phyloP scores from a whole-genome alignment of 257 asterid species.

The Primulina tabacum region DNA sequence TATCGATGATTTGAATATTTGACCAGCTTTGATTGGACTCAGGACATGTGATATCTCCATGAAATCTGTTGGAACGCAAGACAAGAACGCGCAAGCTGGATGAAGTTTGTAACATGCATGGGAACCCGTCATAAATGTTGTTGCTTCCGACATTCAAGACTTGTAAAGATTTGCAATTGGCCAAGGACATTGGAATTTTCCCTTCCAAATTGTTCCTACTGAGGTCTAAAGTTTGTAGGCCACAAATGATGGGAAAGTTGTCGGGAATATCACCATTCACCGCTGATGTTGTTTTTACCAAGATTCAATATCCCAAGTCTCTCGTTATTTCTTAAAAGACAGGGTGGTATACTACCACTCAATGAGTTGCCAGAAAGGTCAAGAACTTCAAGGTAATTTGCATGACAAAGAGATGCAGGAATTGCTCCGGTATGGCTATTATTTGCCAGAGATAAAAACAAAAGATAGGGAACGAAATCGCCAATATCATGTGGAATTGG shows the following conservation, averaged over 20 bases:
- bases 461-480: neutral
- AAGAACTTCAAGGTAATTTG: slow-evolving; percentile 34
- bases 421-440: slow-evolving; percentile 35
- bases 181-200: slow-evolving; percentile 36
- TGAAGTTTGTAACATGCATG: slow-evolving; percentile 25
- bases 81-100: slow-evolving; percentile 17
- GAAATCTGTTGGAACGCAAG: slow-evolving; percentile 13
- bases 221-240: slow-evolving; percentile 40
- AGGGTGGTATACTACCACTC: slow-evolving; percentile 38
- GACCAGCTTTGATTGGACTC: slow-evolving; percentile 41
- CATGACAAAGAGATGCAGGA: slow-evolving; percentile 42
- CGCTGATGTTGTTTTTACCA: slow-evolving; percentile 31
- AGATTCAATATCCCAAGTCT: slow-evolving; percentile 37
- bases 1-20: slow-evolving; percentile 58
- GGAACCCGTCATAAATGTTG: slow-evolving; percentile 33
- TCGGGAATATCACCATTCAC: slow-evolving; percentile 36
- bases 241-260: slow-evolving; percentile 26
- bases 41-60: slow-evolving; percentile 31
- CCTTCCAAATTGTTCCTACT: slow-evolving; percentile 40
- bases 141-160: slow-evolving; percentile 43
- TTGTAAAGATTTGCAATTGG: slow-evolving; percentile 38
- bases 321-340: slow-evolving; percentile 18
- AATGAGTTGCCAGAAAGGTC: slow-evolving; percentile 41
- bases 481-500: slow-evolving; percentile 9
- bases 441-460: slow-evolving; percentile 31